phyloP scores from a whole-genome alignment of 306 rosid species.

The Chamaecrista fasciculata region DNA sequence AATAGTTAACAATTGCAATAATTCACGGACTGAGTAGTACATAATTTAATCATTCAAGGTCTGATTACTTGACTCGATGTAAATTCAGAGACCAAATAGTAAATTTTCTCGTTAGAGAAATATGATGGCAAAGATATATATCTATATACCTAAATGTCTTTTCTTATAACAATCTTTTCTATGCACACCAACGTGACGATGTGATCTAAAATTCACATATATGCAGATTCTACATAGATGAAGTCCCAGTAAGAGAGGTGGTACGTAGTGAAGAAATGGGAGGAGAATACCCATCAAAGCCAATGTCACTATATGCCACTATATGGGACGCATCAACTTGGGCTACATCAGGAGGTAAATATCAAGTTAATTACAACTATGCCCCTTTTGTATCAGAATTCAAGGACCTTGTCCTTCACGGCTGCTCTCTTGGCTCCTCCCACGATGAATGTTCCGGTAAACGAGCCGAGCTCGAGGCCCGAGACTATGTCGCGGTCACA shows the following conservation, averaged over 20 bases:
- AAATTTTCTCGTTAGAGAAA: no score
- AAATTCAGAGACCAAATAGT: no score
- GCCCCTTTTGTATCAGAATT: slow-evolving; percentile 75
- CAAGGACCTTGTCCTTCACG: slow-evolving; percentile 75
- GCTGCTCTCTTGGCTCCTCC: slow-evolving; percentile 79
- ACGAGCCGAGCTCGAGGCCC: slow-evolving; percentile 34
- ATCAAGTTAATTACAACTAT: slow-evolving; percentile 87
- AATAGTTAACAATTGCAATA: no score
- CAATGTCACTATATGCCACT: slow-evolving; percentile 92
- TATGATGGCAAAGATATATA: no score
- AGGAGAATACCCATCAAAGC: slow-evolving; percentile 86
- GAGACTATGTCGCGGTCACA: slow-evolving; percentile 43
- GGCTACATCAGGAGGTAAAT: slow-evolving; percentile 97
- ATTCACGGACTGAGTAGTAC: no score
- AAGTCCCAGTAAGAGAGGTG: slow-evolving; percentile 75
- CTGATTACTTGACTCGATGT: no score
- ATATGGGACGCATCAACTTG: slow-evolving; percentile 98
- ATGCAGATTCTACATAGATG: slow-evolving; percentile 89
- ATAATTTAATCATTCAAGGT: no score
- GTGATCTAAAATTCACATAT: slow-evolving; percentile 25
- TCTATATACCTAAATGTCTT: no score
- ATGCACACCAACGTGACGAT: no score
- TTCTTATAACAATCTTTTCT: no score
- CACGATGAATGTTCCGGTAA: slow-evolving; percentile 51
- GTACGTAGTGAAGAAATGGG: slow-evolving; percentile 70